These are phyloP conservation scores for Citrullus colocynthis DNA, from an alignment of 306 rosid genomes.

Conservation along the genomic window DNA sequence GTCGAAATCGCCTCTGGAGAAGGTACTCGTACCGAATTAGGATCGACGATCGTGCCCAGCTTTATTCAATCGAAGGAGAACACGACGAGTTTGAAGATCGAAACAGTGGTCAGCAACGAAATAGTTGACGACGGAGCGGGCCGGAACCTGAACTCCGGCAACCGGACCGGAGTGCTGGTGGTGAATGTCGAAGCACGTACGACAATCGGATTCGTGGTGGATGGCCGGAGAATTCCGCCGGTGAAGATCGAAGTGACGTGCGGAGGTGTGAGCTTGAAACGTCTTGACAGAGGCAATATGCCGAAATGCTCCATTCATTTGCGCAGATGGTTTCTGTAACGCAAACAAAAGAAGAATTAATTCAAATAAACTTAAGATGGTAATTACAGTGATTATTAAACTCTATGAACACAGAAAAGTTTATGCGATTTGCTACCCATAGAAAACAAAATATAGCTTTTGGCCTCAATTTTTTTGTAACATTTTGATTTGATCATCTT, in stretches of 20 bases:
- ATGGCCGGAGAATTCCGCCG: constrained; percentile 27
- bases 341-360: neutral
- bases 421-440: neutral
- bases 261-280: constrained; percentile 37
- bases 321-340: constrained; percentile 40
- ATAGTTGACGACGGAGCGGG: constrained; percentile 24
- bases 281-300: constrained; percentile 28
- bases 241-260: constrained; percentile 28
- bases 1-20: constrained; percentile 13
- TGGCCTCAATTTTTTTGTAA: neutral
- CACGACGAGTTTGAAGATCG: constrained; percentile 27
- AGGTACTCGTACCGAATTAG: constrained; percentile 14
- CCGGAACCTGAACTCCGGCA: constrained; percentile 17
- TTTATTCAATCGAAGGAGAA: constrained; percentile 26
- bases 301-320: constrained; percentile 44
- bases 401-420: constrained; percentile 1
- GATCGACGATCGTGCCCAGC: constrained; percentile 4
- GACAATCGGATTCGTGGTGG: constrained; percentile 16
- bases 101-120: constrained; percentile 19
- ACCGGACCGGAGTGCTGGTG: constrained; percentile 21
- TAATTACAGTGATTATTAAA: neutral
- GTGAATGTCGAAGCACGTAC: constrained; percentile 33
- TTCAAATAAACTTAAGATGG: neutral
- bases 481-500: neutral
- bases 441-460: neutral